Base-by-base conservation (phyloP, 2,329 filamentous ascomycete genomes). In the Pestalotiopsis fici region DNA sequence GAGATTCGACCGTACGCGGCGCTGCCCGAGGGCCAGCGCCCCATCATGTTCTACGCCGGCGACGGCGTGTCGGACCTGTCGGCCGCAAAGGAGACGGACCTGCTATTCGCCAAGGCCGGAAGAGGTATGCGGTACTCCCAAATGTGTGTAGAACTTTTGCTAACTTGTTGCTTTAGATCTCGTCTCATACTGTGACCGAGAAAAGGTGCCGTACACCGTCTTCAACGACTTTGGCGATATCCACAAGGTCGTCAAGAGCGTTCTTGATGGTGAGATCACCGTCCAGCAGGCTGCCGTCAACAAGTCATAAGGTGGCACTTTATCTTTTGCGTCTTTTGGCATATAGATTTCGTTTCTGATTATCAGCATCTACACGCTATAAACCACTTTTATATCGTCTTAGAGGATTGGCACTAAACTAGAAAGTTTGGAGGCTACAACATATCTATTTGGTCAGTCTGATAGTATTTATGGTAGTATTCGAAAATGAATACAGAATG, bases 1-100 rank as follows among this genome's bases (percentile, higher is more conserved):
- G 93, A 96, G 78, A 94, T 99, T 75, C 90, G 93, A 71, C 94
- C 94, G 64, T 98, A 98, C 81, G 91, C 91, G 2, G 85, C 89
- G 28, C 85, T 97, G 56, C 90, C 93, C 0, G 4, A 39, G 43
- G 43, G 21, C 43, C 84, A 92, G 75, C 87, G 94, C 55, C 96
- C 96, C 2, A 90, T 89, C 50, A 88, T 98, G 82, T 94, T 98
- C 79, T 99, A 99, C 76, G 95, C 96, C 37, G 96, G 96, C 67
- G 95, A 98, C 74, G 95, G 95, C 61, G 94, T 98, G 4, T 97
- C 93, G 2, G 95, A 98, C 78, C 85, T 98, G 64, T 97, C 93
- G 28, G 96, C 95, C 9, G 95, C 96, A 3, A 90, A 92, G 73
- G 95, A 98, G 84, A 97, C 95, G 2, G 94, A 98, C 78, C 82